phyloP scores from a whole-genome alignment of 352 stramenopile species.

The Phytophthora multivora region DNA sequence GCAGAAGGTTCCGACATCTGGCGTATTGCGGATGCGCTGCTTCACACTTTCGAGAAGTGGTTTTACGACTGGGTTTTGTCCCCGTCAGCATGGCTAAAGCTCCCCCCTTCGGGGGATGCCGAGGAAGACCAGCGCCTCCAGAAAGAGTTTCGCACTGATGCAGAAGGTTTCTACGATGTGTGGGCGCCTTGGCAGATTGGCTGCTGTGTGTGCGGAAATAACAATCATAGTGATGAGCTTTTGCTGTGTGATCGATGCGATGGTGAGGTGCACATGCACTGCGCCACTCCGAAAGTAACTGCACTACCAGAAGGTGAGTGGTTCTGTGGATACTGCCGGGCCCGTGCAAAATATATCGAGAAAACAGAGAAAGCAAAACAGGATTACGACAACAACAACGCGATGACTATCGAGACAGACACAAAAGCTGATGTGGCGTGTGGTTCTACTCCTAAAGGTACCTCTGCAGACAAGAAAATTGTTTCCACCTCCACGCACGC shows the following conservation, averaged over 20 bases:
- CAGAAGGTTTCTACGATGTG: conserved; percentile 65
- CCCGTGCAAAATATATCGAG: conserved; percentile 57
- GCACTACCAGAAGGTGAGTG: conserved; percentile 81
- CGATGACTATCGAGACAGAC: conserved; percentile 1
- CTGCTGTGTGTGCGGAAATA: conserved; percentile 79
- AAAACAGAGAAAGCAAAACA: conserved; percentile 29
- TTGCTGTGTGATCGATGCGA: conserved; percentile 89
- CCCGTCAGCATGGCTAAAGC: conserved; percentile 80
- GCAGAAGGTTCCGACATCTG: conserved; percentile 82
- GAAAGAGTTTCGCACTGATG: conserved; percentile 67
- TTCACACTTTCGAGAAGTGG: conserved; percentile 87
- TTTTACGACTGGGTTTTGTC: conserved; percentile 86
- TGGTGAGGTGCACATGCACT: conserved; percentile 88
- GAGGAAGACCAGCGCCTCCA: conserved; percentile 53
- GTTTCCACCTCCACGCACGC: conserved; percentile 21
- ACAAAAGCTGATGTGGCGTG: conserved; percentile 3
- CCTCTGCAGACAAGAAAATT: conserved; percentile 1
- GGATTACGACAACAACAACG: conserved; percentile 12
- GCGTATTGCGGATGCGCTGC: conserved; percentile 66
- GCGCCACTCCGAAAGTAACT: conserved; percentile 68
- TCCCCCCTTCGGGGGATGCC: conserved; percentile 51
- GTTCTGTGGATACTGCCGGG: conserved; percentile 78
- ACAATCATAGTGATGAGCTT: conserved; percentile 76
- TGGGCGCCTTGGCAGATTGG: conserved; percentile 83
- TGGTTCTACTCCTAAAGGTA: neutral